Conservation (phyloP, 306 rosid genomes). For the Potentilla sterilis region DNA sequence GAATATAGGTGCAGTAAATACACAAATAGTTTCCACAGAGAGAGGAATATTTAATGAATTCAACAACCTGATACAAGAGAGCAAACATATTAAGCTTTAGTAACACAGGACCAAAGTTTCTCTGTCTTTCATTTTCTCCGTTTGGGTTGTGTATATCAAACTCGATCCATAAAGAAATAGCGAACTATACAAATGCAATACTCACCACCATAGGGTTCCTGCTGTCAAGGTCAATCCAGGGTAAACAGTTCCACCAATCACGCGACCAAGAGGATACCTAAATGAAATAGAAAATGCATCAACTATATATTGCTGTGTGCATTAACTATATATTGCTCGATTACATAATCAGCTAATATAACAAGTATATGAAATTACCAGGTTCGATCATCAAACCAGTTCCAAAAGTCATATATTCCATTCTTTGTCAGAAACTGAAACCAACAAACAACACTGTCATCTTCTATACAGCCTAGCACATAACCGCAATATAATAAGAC, state of each 20-base stretch:
- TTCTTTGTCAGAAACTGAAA: slow-evolving; percentile 90
- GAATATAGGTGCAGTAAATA: slow-evolving; percentile 95
- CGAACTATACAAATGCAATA: slow-evolving; percentile 19
- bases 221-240: slow-evolving; percentile 98
- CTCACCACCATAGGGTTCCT: slow-evolving; percentile 88
- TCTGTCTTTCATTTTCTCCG: not conserved
- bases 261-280: slow-evolving; percentile 99
- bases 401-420: slow-evolving; percentile 97
- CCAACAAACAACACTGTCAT: slow-evolving; percentile 40
- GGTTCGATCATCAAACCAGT: slow-evolving; percentile 98
- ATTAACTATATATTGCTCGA: slow-evolving; percentile 15
- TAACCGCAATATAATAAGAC: slow-evolving; percentile 16
- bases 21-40: slow-evolving; percentile 96
- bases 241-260: slow-evolving; percentile 97
- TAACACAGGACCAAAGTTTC: slow-evolving; percentile 16
- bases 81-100: slow-evolving; percentile 22
- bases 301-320: slow-evolving; percentile 9
- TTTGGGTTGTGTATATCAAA: not conserved
- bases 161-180: not conserved
- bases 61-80: slow-evolving; percentile 55
- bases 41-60: slow-evolving; percentile 92
- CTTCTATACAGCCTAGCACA: slow-evolving; percentile 12
- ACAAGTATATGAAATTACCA: slow-evolving; percentile 49
- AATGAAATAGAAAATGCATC: slow-evolving; percentile 17
- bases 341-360: not conserved